These are phyloP conservation scores for Backusella sp. DNA, from an alignment of 192 early-diverging fungal species.

Conservation along the genomic window DNA sequence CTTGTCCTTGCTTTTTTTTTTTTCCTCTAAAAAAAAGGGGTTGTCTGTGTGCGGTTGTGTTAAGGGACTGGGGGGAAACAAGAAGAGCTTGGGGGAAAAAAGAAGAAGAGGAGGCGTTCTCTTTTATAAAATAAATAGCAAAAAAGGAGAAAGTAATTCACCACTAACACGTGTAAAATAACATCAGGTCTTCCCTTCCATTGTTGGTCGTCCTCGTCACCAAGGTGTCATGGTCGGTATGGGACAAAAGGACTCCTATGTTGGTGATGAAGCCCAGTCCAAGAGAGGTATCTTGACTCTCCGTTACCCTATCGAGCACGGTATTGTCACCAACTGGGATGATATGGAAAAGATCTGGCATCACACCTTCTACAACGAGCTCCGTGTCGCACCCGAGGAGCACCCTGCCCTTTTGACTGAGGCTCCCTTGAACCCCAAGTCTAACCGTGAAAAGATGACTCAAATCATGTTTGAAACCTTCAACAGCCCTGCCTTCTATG, in stretches of 20 bases:
- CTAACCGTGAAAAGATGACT: slow-evolving; percentile 98
- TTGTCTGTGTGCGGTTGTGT: background rate
- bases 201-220: slow-evolving; percentile 85
- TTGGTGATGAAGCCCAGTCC: slow-evolving; percentile 89
- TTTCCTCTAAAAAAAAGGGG: slow-evolving; percentile 1
- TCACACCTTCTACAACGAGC: slow-evolving; percentile 97
- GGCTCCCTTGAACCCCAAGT: slow-evolving; percentile 97
- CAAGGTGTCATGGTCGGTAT: slow-evolving; percentile 89
- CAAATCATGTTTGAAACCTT: slow-evolving; percentile 99
- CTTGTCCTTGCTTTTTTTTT: background rate
- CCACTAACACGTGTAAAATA: background rate
- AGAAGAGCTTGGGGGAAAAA: background rate
- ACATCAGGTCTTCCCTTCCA: slow-evolving; percentile 76
- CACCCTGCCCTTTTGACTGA: slow-evolving; percentile 96
- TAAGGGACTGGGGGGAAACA: background rate
- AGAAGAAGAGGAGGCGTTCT: background rate
- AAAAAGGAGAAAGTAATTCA: background rate
- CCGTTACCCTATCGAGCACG: slow-evolving; percentile 88
- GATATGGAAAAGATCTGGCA: slow-evolving; percentile 97
- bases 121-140: background rate
- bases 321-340: slow-evolving; percentile 93
- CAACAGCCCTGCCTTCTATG: slow-evolving; percentile 95
- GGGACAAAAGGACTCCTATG: slow-evolving; percentile 89
- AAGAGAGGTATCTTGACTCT: slow-evolving; percentile 88
- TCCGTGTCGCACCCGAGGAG: slow-evolving; percentile 96